These are phyloP conservation scores for Entophlyctis luteolus DNA, from an alignment of 192 early-diverging fungal species.

Conservation along the genomic window DNA sequence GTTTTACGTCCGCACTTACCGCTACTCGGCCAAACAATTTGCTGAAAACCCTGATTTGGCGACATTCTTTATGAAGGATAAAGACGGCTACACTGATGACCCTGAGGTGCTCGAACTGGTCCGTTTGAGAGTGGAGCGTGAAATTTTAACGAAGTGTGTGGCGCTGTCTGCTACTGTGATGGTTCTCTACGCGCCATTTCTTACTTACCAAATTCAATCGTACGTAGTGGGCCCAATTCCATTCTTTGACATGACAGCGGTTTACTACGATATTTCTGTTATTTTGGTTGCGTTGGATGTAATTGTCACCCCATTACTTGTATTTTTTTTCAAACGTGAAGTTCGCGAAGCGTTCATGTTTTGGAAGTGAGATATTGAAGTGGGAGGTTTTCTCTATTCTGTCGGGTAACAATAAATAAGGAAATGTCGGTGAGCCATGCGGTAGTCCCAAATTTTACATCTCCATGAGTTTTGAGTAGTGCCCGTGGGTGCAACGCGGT, in stretches of 20 bases:
- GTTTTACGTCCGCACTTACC: background rate
- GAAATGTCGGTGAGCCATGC: too few species aligned
- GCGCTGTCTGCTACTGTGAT: background rate
- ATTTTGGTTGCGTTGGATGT: background rate
- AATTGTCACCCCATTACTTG: background rate
- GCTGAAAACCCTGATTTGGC: constrained; percentile 1
- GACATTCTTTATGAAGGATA: background rate
- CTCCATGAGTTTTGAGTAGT: too few species aligned
- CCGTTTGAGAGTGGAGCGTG: background rate
- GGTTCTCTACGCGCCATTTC: background rate
- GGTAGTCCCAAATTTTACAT: too few species aligned
- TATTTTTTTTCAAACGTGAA: background rate
- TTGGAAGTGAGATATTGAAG: background rate
- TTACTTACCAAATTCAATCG: background rate
- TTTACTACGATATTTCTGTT: background rate
- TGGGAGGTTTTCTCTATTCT: too few species aligned
- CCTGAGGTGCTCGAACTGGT: background rate
- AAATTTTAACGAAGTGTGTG: constrained; percentile 6
- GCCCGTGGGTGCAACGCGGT: too few species aligned
- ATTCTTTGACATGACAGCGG: background rate
- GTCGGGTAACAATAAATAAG: too few species aligned
- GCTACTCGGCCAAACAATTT: background rate
- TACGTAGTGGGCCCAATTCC: background rate
- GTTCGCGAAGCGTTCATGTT: background rate
- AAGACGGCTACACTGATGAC: background rate